These are phyloP conservation scores for Trichoderma citrinoviride DNA, from an alignment of 2,329 filamentous ascomycete genomes.

Conservation along the genomic window DNA sequence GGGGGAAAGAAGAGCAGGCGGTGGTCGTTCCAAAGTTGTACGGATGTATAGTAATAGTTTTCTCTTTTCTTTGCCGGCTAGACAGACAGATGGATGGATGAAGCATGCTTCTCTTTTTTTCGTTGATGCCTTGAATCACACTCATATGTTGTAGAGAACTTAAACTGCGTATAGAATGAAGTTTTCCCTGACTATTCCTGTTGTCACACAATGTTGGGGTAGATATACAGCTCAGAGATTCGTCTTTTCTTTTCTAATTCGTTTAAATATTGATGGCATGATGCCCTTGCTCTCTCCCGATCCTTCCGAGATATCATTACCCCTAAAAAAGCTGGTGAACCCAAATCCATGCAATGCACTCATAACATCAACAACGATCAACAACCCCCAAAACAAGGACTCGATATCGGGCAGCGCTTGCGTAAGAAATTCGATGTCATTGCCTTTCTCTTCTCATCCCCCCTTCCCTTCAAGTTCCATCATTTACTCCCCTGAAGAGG, in stretches of 20 bases:
- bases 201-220: too few species aligned
- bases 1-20: not conserved
- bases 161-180: too few species aligned
- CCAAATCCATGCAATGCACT: not conserved
- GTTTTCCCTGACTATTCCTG: too few species aligned
- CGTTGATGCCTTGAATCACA: too few species aligned
- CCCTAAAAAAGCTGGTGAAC: not conserved
- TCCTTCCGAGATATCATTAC: not conserved
- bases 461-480: too few species aligned
- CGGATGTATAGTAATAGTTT: slow-evolving; percentile 5
- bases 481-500: not conserved
- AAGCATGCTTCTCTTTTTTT: not conserved
- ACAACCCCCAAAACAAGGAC: not conserved
- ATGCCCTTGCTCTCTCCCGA: too few species aligned
- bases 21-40: not conserved
- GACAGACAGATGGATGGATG: not conserved
- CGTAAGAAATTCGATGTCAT: slow-evolving; percentile 7
- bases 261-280: too few species aligned
- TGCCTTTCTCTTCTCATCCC: not conserved
- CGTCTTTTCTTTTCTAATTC: too few species aligned
- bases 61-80: too few species aligned
- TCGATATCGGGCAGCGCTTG: slow-evolving; percentile 17
- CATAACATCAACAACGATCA: not conserved
- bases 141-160: too few species aligned
- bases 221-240: not conserved